Evolutionary conservation across 2,329 filamentous ascomycete species (phyloP).

Genomic region (Dactylellina drechsleri): DNA sequence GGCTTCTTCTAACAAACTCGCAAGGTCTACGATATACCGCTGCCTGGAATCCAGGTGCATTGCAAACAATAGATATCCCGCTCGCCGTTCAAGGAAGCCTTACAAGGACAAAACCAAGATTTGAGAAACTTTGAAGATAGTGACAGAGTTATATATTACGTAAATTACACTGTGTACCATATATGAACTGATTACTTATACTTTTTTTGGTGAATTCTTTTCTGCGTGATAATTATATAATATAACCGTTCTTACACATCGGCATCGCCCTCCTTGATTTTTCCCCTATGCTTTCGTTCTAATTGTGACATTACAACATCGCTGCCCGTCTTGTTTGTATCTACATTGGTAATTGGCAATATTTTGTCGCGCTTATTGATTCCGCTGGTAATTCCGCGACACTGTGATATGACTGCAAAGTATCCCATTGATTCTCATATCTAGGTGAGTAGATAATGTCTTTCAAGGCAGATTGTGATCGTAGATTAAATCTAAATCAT

Average conservation of each 20-base stretch:
- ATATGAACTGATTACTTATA: slow-evolving; percentile 2
- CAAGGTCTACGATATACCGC: slow-evolving; percentile 80
- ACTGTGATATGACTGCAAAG: slow-evolving; percentile 5
- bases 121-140: slow-evolving; percentile 78
- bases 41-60: slow-evolving; percentile 84
- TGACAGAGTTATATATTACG: not conserved
- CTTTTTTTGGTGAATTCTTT: not conserved
- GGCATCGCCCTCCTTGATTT: not conserved
- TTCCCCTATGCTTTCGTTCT: slow-evolving; percentile 33
- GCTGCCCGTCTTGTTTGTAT: slow-evolving; percentile 27
- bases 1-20: slow-evolving; percentile 16
- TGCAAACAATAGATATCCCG: slow-evolving; percentile 82
- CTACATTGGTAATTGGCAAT: slow-evolving; percentile 30
- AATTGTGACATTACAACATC: slow-evolving; percentile 33
- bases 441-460: slow-evolving; percentile 21
- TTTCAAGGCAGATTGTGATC: slow-evolving; percentile 17
- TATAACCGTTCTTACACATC: not conserved
- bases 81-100: slow-evolving; percentile 79
- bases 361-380: slow-evolving; percentile 49
- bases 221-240: not conserved
- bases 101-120: slow-evolving; percentile 80
- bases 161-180: slow-evolving; percentile 22
- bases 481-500: slow-evolving; percentile 18
- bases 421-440: slow-evolving; percentile 10
- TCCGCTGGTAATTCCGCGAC: slow-evolving; percentile 48